phyloP scores from a whole-genome alignment of 2,329 filamentous ascomycete genomes.

The Clarireedia sp. region DNA sequence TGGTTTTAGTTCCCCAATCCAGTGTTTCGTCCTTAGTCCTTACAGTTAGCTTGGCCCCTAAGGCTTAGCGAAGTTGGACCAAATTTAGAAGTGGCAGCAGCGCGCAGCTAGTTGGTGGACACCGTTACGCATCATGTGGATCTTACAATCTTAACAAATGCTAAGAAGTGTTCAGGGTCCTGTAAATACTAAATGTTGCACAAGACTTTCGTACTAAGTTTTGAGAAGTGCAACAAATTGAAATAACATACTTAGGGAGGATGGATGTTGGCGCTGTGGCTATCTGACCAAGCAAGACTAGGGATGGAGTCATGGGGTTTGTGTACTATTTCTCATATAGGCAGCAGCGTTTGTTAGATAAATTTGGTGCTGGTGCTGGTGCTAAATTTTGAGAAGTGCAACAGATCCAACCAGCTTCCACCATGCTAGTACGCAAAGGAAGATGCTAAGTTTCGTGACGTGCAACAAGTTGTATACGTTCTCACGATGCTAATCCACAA shows the following conservation, averaged over 20 bases:
- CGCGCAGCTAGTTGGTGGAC: too few relatives aligned
- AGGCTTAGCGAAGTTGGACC: too few relatives aligned
- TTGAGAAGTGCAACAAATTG: conserved; percentile 8
- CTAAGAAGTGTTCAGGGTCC: too few relatives aligned
- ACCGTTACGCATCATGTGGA: too few relatives aligned
- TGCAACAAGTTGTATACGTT: not conserved
- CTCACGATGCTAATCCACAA: not conserved
- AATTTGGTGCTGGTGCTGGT: not conserved
- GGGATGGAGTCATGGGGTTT: not conserved
- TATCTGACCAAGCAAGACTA: not conserved
- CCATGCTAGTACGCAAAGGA: not conserved
- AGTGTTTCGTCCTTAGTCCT: too few relatives aligned
- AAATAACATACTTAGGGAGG: not conserved
- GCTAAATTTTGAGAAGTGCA: not conserved
- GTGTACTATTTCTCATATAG: too few relatives aligned
- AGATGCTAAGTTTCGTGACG: not conserved
- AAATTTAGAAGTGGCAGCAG: too few relatives aligned
- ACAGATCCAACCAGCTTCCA: not conserved
- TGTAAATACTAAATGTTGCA: not conserved
- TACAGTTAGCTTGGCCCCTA: too few relatives aligned
- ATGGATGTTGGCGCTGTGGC: not conserved
- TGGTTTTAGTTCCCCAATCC: too few relatives aligned
- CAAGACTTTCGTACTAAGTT: not conserved
- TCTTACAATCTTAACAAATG: too few relatives aligned
- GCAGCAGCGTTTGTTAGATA: too few relatives aligned